Base-by-base conservation (phyloP, 2,329 filamentous ascomycete genomes). In the Lecanicillium sp. region DNA sequence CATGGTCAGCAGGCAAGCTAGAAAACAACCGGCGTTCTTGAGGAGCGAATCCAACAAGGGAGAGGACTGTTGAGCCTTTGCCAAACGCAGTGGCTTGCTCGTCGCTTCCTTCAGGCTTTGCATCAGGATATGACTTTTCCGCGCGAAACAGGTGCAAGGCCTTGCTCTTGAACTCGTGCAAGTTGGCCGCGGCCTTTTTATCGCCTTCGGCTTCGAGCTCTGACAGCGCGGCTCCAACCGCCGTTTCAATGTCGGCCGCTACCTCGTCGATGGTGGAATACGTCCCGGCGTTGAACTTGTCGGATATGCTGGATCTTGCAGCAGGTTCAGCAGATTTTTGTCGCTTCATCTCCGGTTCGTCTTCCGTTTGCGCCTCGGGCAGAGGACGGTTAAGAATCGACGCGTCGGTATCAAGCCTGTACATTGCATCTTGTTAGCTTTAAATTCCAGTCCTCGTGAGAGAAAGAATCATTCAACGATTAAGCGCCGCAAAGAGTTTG, bases 1-100 rank as follows among this genome's bases (percentile, higher is more conserved):
- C 51, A 9, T 52, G 43, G 3, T 58, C 52, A 12, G 52, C 33
- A 8, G 62, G 85, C 35, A 95, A 67, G 58, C 89, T 94, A 4
- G 90, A 94, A 57, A 92, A 95, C 4, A 95, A 67, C 43, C 90
- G 84, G 49, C 80, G 82, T 27, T 84, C 73, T 33, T 79, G 78
- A 2, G 81, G 78, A 29, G 83, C 83, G 48, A 80, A 83, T 39
- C 85, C 87, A 48, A 80, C 81, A 1, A 94, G 67, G 1, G 85
- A 90, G 42, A 95, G 66, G 5, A 90, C 80, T 13, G 78, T 41
- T 39, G 59, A 73, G 60, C 47, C 73, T 57, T 47, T 67, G 53
- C 57, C 48, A 15, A 65, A 55, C 17, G 59, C 57, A 4, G 59
- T 54, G 14, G 60, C 57, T 19, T 60, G 46, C 34, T 61, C 59